These are phyloP conservation scores for Nakazawaea siamensis DNA, from an alignment of 805 yeast genomes.

Conservation along the genomic window DNA sequence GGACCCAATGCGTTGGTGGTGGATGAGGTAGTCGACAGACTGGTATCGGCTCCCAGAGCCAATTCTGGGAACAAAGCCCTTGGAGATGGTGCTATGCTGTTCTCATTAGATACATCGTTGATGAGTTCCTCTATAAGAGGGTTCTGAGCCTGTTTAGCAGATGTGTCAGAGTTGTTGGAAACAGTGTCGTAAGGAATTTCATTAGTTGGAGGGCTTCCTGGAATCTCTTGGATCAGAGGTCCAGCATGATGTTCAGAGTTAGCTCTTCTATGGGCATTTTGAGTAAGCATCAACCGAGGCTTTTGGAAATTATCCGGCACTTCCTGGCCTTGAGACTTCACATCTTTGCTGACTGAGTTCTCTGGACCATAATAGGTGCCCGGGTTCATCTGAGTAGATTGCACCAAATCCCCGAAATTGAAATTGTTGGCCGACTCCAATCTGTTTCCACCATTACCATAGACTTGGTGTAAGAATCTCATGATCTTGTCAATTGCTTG, in stretches of 20 bases:
- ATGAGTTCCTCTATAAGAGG: slow-evolving; percentile 12
- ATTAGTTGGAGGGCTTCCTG: slow-evolving; percentile 20
- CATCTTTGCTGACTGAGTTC: neutral
- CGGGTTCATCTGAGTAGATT: neutral
- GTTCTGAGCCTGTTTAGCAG: neutral
- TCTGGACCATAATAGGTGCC: too few relatives aligned
- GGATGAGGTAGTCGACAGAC: neutral
- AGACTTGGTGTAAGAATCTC: slow-evolving; percentile 78
- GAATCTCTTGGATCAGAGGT: slow-evolving; percentile 2
- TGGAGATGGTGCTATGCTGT: slow-evolving; percentile 17
- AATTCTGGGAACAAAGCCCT: slow-evolving; percentile 21
- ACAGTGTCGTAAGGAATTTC: slow-evolving; percentile 16
- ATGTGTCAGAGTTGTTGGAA: neutral
- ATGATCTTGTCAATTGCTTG: slow-evolving; percentile 83
- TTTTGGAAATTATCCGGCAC: neutral
- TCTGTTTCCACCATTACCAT: slow-evolving; percentile 58
- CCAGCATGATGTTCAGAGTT: neutral
- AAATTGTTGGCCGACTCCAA: slow-evolving; percentile 18
- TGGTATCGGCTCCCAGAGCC: slow-evolving; percentile 6
- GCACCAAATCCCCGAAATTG: slow-evolving; percentile 8
- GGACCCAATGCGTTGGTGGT: neutral
- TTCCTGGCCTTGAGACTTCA: neutral
- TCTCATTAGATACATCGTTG: slow-evolving; percentile 9
- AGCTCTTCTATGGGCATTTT: slow-evolving; percentile 6
- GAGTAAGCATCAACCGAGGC: slow-evolving; percentile 12